Evolutionary conservation across 116 monocot species (phyloP), one percentile per base, ranked within the genome.

Genomic region (Zostera marina): DNA sequence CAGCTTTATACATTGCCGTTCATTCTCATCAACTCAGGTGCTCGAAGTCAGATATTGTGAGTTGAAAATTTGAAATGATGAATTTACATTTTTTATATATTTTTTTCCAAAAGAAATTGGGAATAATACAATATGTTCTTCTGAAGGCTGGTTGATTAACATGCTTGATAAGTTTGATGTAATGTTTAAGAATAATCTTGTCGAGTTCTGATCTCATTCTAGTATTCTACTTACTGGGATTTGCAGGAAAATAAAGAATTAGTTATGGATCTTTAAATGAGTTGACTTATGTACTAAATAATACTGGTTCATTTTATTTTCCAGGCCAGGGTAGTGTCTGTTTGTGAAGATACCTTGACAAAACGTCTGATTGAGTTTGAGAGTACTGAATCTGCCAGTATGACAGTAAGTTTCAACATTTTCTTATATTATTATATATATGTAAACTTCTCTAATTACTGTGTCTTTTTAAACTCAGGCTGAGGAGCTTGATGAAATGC

Each of bases 21-120:
- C 94, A 84, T 63, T 88, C 94, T 71, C 84, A 94, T 56, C 84
- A 88, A 4, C 65, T 77, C 38, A 73, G 64, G 47, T 84, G 73
- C 68, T 75, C 88, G 8, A 94, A 94, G 70, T 79, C 84, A 60
- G 88, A 84, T 73, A 68, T 94, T 70, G 94, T 94, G 75, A 80
- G 77, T 80, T 47, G 13, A 14, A 15, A 24, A 80, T 75, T 80
- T 47, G 13, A 14, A 15, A 24, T 13, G 11, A 0, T 39, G 13
- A 56, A 39, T 23, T 53, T 11, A 53, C 20, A 23, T 54, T 22
- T 12, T 54, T 13, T 54, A 14, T 13, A 32, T 22, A 8, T 24
- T 24, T 9, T 6, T 22, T 19, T 21, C n/a, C n/a, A n/a, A n/a
- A n/a, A n/a, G n/a, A n/a, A n/a, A n/a, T n/a, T n/a, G n/a, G n/a